Conservation (phyloP, 1,139 yeast genomes). For the Pneumocystis sp. region DNA sequence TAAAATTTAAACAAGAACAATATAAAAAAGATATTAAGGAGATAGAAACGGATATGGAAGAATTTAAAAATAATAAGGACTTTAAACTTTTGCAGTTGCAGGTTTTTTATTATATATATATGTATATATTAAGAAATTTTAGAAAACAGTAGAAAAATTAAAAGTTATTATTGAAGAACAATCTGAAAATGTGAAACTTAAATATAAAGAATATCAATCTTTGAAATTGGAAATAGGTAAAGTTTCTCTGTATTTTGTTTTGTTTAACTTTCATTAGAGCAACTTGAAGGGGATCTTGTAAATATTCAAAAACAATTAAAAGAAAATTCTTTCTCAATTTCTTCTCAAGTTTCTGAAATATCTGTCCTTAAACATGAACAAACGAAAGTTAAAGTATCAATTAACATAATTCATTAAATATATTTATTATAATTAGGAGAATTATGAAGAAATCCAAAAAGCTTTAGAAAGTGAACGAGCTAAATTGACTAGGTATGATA, state of each 20-base stretch:
- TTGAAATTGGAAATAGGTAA: constrained; percentile 42
- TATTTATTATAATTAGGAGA: constrained; percentile 8
- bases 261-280: constrained; percentile 32
- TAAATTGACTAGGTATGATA: constrained; percentile 54
- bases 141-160: constrained; percentile 36
- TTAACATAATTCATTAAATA: constrained; percentile 8
- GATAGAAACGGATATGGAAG: constrained; percentile 66
- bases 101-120: neutral
- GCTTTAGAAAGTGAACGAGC: constrained; percentile 49
- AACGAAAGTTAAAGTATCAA: constrained; percentile 4
- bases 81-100: constrained; percentile 53
- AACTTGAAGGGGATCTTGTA: constrained; percentile 41
- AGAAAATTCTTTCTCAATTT: constrained; percentile 5
- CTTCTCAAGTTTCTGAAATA: constrained; percentile 4
- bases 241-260: neutral
- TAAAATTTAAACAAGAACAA: constrained; percentile 30
- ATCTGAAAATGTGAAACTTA: constrained; percentile 32
- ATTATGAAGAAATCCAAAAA: constrained; percentile 15
- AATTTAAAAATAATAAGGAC: constrained; percentile 67
- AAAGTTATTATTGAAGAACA: constrained; percentile 28
- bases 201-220: constrained; percentile 45
- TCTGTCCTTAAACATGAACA: constrained; percentile 10
- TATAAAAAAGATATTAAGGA: constrained; percentile 24
- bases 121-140: constrained; percentile 16
- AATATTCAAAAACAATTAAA: constrained; percentile 20